These are phyloP conservation scores for Cetradonia linearis DNA, from an alignment of 495 filamentous ascomycete species.

Conservation along the genomic window DNA sequence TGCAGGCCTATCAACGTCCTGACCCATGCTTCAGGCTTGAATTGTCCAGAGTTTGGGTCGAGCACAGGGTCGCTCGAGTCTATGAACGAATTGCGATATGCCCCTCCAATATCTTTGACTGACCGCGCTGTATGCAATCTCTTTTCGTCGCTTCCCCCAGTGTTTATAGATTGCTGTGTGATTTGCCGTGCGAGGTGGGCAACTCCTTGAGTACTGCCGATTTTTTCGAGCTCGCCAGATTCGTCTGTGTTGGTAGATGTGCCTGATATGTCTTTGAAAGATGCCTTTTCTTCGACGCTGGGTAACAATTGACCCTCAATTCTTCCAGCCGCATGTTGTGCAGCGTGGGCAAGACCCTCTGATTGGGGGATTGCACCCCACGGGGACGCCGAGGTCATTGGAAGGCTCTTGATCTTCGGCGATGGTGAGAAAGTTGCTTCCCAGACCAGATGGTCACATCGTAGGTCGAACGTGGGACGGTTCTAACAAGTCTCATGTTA, in stretches of 20 bases:
- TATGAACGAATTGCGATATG: slow-evolving; percentile 38
- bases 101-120: slow-evolving; percentile 30
- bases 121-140: slow-evolving; percentile 13
- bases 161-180: slow-evolving; percentile 32
- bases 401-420: not conserved
- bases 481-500: not conserved
- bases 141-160: not conserved
- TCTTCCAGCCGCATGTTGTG: slow-evolving; percentile 15
- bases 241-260: slow-evolving; percentile 16
- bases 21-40: slow-evolving; percentile 43
- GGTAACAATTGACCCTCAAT: slow-evolving; percentile 8
- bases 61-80: slow-evolving; percentile 36
- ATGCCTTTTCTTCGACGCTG: not conserved
- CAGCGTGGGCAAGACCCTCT: slow-evolving; percentile 16
- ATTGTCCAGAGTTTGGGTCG: slow-evolving; percentile 39
- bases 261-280: not conserved
- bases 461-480: not conserved
- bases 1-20: slow-evolving; percentile 41
- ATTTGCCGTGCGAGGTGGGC: slow-evolving; percentile 38
- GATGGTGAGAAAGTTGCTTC: not conserved
- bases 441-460: not conserved
- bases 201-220: slow-evolving; percentile 32
- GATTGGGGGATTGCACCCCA: slow-evolving; percentile 24
- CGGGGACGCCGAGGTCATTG: slow-evolving; percentile 11
- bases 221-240: slow-evolving; percentile 28